Evolutionary conservation across 2,329 filamentous ascomycete species (phyloP), one percentile per base, ranked within the genome.

Genomic region (Colletotrichum sp.): DNA sequence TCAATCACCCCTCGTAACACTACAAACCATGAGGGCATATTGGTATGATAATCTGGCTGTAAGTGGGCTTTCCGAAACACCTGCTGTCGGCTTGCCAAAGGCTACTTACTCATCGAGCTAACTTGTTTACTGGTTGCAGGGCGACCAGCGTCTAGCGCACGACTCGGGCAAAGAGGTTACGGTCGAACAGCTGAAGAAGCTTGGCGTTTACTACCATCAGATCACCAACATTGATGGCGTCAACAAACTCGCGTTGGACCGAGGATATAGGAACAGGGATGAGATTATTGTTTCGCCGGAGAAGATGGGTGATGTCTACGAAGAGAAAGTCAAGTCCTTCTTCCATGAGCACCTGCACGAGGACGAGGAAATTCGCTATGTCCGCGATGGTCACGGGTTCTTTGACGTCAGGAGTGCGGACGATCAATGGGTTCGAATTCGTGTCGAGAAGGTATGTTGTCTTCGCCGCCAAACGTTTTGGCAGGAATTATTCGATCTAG

Each of bases 341-440:
- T 99, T 99, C 88, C 85, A 94, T 81, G 97, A 99, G 89, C 97
- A 99, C 85, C 85, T 99, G 81, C 97, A 99, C 84, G 97, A 99
- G 88, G 97, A 99, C 80, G 97, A 99, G 87, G 97, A 99, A 90
- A 99, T 99, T 79, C 90, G 97, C 64, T 99, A 98, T 82, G 96
- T 99, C 79, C 89, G 95, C 36, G 96, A 94, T 77, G 97, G 97
- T 0, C 91, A 92, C 71, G 97, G 97, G 1, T 99, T 94, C 85
- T 99, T 99, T 83, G 97, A 99, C 85, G 96, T 99, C 5, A 89
- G 97, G 65, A 93, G 92, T 81, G 89, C 94, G 84, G 91, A 91
- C 24, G 96, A 99, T 82, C 92, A 94, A 79, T 99, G 97, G 97
- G 92, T 99, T 75, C 89, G 97, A 75, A 96, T 99, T 77, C 88